These are phyloP conservation scores for Craterostigma plantagineum DNA, from an alignment of 257 asterid genomes.

Conservation along the genomic window DNA sequence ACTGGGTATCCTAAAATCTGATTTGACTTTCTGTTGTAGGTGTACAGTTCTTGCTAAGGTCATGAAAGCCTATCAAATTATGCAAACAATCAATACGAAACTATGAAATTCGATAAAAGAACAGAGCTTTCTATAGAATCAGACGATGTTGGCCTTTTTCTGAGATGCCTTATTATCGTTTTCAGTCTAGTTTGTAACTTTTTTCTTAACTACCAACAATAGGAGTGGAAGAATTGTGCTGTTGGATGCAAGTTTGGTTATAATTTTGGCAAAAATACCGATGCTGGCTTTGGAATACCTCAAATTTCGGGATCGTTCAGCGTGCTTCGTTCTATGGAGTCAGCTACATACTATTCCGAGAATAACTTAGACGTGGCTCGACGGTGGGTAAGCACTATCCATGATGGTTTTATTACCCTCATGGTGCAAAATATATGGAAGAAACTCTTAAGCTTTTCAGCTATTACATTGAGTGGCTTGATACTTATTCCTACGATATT, in stretches of 20 bases:
- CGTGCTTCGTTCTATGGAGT: conserved; percentile 87
- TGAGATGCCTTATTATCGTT: too few relatives aligned
- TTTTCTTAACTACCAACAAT: too few relatives aligned
- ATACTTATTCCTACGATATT: not conserved
- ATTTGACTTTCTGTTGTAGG: too few relatives aligned
- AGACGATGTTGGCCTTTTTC: too few relatives aligned
- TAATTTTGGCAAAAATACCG: conserved; percentile 25
- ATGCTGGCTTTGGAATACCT: conserved; percentile 58
- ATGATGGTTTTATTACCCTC: conserved; percentile 11
- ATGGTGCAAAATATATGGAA: not conserved
- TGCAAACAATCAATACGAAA: too few relatives aligned
- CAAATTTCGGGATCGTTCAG: conserved; percentile 26
- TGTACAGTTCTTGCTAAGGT: too few relatives aligned
- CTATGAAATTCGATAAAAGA: too few relatives aligned
- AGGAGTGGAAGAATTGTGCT: conserved; percentile 64
- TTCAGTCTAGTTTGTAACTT: conserved; percentile 1
- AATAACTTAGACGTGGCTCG: conserved; percentile 57
- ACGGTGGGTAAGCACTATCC: conserved; percentile 90
- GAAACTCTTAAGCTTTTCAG: not conserved
- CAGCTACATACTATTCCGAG: conserved; percentile 62
- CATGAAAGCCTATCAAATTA: too few relatives aligned
- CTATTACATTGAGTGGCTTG: not conserved
- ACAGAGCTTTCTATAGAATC: too few relatives aligned
- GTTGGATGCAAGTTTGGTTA: conserved; percentile 67
- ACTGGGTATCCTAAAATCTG: too few relatives aligned